Evolutionary conservation across 2,329 filamentous ascomycete species (phyloP), one percentile per base, ranked within the genome.

Genomic region (Dactylellina cionopaga): DNA sequence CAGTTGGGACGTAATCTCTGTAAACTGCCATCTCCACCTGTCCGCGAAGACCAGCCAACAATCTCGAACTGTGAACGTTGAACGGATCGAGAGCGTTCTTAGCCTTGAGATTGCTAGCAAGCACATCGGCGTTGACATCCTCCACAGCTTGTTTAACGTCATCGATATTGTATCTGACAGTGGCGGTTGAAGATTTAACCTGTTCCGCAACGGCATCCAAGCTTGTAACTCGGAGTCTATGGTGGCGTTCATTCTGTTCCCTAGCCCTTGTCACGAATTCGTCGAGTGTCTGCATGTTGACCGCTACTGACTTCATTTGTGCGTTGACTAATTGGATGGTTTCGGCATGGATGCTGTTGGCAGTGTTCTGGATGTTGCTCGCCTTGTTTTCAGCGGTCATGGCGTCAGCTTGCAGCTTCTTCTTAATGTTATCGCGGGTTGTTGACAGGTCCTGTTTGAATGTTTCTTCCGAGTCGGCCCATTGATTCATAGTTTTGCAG

Each of bases 281-380:
- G 77, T 98, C 94, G 5, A 99, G 85, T 0, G 92, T 91, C 64
- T 89, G 87, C 86, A 99, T 93, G 80, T 98, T 92, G n/a, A 85
- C 86, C 72, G 91, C 89, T 78, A 99, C 90, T 76, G 96, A 91
- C 63, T 87, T 85, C 82, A 96, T 91, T 81, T 99, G 95, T 65
- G 90, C 89, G 77, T 94, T 91, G 10, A 98, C 93, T 66, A 96
- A 94, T 5, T 89, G 89, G 27, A 96, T 88, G 0, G 94, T 97
- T 81, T 96, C 91, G 31, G 90, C 90, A 76, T 99, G 93, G 0
- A 98, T 92, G 1, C 91, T 91, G 76, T 91, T 90, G 0, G 94
- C 93, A 0, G 91, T 91, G 5, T 86, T 85, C 76, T 94, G 91
- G 76, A 99, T 94, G 4, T 90, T 89, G n/a, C 85, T 88, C 77